These are phyloP conservation scores for Podaxis rugospora DNA, from an alignment of 768 basidiomycete genomes.

Conservation along the genomic window DNA sequence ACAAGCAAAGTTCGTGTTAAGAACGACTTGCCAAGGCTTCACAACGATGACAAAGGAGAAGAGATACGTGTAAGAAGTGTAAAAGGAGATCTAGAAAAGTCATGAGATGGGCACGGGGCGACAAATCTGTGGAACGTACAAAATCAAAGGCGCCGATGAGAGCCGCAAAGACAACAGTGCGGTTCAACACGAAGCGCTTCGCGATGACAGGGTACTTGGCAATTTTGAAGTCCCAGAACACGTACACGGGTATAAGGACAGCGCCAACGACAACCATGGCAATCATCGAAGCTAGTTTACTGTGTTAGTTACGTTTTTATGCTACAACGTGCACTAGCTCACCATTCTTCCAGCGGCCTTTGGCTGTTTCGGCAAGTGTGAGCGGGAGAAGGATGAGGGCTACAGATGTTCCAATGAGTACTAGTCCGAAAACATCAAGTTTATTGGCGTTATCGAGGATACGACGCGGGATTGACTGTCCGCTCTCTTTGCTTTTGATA, in stretches of 20 bases:
- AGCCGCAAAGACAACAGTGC: constrained; percentile 53
- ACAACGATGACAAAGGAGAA: constrained; percentile 61
- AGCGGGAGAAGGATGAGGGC: constrained; percentile 52
- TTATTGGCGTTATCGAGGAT: constrained; percentile 24
- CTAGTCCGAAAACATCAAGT: constrained; percentile 48
- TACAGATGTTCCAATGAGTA: constrained; percentile 43
- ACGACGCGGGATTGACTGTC: constrained; percentile 15
- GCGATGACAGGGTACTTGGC: constrained; percentile 60
- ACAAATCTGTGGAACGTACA: constrained; percentile 25
- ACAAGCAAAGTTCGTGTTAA: background rate
- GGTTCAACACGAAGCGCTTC: constrained; percentile 51
- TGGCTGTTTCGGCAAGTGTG: constrained; percentile 39
- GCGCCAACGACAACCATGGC: constrained; percentile 47
- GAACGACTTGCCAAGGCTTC: constrained; percentile 36
- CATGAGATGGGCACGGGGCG: background rate
- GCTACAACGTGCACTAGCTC: constrained; percentile 11
- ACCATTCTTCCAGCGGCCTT: constrained; percentile 44
- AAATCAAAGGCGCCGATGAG: constrained; percentile 65
- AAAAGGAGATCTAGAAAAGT: constrained; percentile 47
- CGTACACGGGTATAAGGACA: constrained; percentile 37
- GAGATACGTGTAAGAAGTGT: constrained; percentile 69
- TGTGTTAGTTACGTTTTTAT: too few relatives aligned
- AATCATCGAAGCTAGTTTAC: constrained; percentile 40
- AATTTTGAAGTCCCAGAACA: constrained; percentile 43
- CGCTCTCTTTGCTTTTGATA: constrained; percentile 9